Percentiles rank a stretch among this genome's conserved stretches.
phyloP scores from a whole-genome alignment of 176 grass and related monocot genomes.

The Zoysia pacifica region DNA sequence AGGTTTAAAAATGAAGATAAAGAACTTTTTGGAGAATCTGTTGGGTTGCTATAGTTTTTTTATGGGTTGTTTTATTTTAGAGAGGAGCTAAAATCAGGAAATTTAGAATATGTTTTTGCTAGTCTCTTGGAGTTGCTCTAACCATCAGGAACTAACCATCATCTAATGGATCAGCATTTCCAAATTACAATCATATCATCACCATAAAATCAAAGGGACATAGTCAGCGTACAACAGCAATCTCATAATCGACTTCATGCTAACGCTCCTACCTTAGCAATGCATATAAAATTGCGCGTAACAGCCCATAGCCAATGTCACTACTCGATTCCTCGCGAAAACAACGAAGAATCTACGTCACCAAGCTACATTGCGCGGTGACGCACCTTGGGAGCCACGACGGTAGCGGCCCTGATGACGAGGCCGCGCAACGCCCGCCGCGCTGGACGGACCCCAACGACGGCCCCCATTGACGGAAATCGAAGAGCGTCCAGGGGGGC shows the following conservation, averaged over 20 bases:
- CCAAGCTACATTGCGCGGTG: constrained; percentile 16
- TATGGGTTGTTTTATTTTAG: too few relatives aligned
- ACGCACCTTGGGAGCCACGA: constrained; percentile 69
- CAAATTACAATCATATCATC: background rate
- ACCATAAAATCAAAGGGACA: background rate
- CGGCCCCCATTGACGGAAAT: background rate
- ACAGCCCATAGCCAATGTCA: constrained; percentile 14
- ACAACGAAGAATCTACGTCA: background rate
- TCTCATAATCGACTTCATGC: background rate
- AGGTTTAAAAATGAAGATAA: too few relatives aligned
- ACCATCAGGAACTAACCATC: too few relatives aligned
- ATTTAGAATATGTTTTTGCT: too few relatives aligned
- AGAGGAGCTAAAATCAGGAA: too few relatives aligned
- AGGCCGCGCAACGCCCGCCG: constrained; percentile 35
- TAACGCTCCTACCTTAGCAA: background rate
- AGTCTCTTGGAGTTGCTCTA: too few relatives aligned
- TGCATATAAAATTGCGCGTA: background rate
- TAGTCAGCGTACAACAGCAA: background rate
- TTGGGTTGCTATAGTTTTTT: too few relatives aligned
- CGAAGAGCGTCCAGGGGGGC: background rate
- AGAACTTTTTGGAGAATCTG: too few relatives aligned
- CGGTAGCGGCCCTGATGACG: constrained; percentile 60
- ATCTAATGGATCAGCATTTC: background rate
- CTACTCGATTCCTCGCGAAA: background rate
- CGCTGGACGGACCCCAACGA: constrained; percentile 16